Conservation (phyloP, 768 basidiomycete genomes). For the Boletus subcaerulescens region DNA sequence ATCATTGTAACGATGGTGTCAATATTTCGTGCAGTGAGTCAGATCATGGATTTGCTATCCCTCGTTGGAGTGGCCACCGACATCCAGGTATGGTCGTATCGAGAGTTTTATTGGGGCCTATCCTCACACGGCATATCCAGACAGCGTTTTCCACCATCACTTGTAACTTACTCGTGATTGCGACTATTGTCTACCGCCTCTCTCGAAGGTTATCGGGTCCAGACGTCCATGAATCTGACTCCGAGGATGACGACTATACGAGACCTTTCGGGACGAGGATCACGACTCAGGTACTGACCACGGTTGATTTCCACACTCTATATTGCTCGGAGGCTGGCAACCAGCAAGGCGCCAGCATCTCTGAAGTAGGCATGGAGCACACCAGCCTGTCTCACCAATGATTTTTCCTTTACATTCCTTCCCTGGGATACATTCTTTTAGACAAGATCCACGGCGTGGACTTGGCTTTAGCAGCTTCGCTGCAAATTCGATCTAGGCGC, state of each 20-base stretch:
- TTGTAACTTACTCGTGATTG: constrained; percentile 22
- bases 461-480: not conserved
- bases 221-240: not conserved
- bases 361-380: not conserved
- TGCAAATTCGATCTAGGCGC: not conserved
- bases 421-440: too few relatives aligned
- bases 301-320: constrained; percentile 4
- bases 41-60: constrained; percentile 3
- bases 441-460: too few relatives aligned
- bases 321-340: not conserved
- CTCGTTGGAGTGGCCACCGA: constrained; percentile 11
- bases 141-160: constrained; percentile 14
- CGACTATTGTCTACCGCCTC: constrained; percentile 16
- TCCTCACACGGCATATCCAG: constrained; percentile 6
- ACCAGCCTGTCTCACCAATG: not conserved
- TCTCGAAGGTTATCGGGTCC: not conserved
- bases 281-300: constrained; percentile 12
- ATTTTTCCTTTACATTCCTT: not conserved
- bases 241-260: constrained; percentile 9
- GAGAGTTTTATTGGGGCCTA: not conserved
- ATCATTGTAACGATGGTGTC: constrained; percentile 10
- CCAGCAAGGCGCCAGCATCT: not conserved
- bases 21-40: constrained; percentile 14
- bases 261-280: not conserved
- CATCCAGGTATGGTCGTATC: constrained; percentile 10